Conservation (phyloP, 106 monocot species). For the Acorus gramineus region DNA sequence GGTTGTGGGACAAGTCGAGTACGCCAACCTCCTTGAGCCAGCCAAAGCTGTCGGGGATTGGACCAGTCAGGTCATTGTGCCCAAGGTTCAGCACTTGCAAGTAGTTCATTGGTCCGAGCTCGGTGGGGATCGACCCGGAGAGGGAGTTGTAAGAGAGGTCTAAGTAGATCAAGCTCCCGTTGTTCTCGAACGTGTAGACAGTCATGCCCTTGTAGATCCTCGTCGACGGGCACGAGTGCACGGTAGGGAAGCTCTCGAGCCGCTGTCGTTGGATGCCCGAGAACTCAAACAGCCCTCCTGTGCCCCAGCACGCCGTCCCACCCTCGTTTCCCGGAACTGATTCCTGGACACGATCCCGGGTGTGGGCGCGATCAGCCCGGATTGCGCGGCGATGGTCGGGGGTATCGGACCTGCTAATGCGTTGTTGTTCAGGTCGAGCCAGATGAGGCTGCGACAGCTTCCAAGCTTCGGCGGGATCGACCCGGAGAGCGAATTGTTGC, state of each 20-base stretch:
- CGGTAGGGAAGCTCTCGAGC: too few species aligned
- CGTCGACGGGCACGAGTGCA: too few species aligned
- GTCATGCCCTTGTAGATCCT: too few species aligned
- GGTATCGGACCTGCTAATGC: constrained; percentile 1
- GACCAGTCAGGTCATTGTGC: constrained; percentile 33
- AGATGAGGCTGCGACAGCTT: constrained; percentile 6
- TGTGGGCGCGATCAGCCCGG: background rate
- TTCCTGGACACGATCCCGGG: background rate
- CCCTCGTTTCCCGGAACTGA: constrained; percentile 2
- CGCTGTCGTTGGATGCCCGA: background rate
- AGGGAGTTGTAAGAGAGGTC: constrained; percentile 22
- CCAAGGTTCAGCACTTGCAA: constrained; percentile 25
- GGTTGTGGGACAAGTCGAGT: too few species aligned
- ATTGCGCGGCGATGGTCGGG: background rate
- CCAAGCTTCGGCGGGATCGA: constrained; percentile 8
- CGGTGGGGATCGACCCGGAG: constrained; percentile 27
- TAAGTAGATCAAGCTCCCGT: too few species aligned
- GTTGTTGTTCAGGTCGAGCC: constrained; percentile 13
- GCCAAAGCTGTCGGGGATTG: constrained; percentile 7
- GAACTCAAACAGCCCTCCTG: constrained; percentile 3
- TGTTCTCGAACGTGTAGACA: too few species aligned
- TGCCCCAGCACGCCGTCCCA: background rate
- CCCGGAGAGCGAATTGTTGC: constrained; percentile 7
- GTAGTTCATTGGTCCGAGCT: constrained; percentile 20
- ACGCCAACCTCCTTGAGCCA: too few species aligned